These are phyloP conservation scores for Aleurites moluccanus DNA, from an alignment of 441 rosid genomes.

Conservation along the genomic window DNA sequence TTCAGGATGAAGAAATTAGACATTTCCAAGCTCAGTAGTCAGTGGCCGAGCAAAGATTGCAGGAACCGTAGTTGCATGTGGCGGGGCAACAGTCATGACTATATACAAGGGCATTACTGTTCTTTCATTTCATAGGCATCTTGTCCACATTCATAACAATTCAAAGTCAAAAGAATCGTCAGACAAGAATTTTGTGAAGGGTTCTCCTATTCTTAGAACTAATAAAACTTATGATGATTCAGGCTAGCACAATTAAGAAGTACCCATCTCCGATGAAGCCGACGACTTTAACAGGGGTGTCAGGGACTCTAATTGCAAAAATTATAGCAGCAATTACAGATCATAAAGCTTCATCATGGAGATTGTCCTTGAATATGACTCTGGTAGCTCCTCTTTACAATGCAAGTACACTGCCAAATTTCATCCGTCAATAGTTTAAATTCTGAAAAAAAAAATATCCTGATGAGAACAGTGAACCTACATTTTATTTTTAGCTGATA, in stretches of 20 bases:
- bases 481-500: no score
- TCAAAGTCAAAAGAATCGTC: background rate
- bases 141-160: background rate
- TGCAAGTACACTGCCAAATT: background rate
- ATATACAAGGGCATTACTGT: slow-evolving; percentile 5
- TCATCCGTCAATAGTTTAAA: no score
- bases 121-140: background rate
- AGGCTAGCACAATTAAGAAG: background rate
- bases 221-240: background rate
- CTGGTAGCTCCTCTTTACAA: background rate
- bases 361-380: background rate
- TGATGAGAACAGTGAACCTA: no score
- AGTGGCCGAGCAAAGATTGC: slow-evolving; percentile 7
- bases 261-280: background rate
- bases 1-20: slow-evolving; percentile 5
- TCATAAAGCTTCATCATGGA: slow-evolving; percentile 1
- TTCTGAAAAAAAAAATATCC: no score
- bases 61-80: slow-evolving; percentile 10
- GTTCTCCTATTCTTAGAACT: background rate
- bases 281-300: background rate
- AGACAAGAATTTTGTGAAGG: background rate
- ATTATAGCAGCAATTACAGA: background rate
- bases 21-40: background rate
- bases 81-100: slow-evolving; percentile 13
- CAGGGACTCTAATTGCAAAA: background rate